A percentile compares a stretch with the other conserved stretches of the same genome.
phyloP scores from a whole-genome alignment of 306 rosid genomes.

The Acacia confusa region DNA sequence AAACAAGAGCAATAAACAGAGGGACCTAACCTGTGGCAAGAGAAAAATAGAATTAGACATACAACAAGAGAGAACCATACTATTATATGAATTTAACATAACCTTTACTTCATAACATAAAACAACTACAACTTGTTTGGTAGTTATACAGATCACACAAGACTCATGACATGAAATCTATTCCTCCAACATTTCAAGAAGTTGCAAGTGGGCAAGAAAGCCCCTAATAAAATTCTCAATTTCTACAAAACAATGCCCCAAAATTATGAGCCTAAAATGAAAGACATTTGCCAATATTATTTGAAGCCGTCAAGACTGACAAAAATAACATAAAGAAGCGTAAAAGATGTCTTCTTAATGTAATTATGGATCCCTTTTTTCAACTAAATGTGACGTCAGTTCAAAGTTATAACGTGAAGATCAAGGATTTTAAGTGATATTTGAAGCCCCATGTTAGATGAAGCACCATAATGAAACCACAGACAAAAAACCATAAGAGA shows the following conservation, averaged over 20 bases:
- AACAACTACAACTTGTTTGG: neutral
- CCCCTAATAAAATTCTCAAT: neutral
- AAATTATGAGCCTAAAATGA: slow-evolving; percentile 2
- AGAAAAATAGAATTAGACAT: neutral
- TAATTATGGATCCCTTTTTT: slow-evolving; percentile 16
- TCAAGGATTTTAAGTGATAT: slow-evolving; percentile 9
- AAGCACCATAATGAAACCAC: slow-evolving; percentile 8
- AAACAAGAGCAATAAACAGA: neutral
- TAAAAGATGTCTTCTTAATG: slow-evolving; percentile 6
- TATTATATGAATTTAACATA: neutral
- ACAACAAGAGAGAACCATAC: neutral
- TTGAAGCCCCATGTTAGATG: slow-evolving; percentile 17
- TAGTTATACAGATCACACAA: neutral
- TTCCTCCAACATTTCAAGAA: neutral
- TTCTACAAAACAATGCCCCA: slow-evolving; percentile 15
- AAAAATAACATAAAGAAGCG: slow-evolving; percentile 5
- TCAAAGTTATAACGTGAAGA: slow-evolving; percentile 20
- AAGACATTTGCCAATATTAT: slow-evolving; percentile 24
- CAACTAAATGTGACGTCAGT: slow-evolving; percentile 12
- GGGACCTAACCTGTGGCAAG: neutral
- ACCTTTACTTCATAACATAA: neutral
- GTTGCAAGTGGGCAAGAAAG: neutral
- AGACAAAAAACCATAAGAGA: slow-evolving; percentile 22
- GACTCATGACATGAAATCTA: neutral
- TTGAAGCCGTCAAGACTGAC: slow-evolving; percentile 25